phyloP scores from a whole-genome alignment of 1,284 basidiomycete genomes.

The Wolfiporia cocos region DNA sequence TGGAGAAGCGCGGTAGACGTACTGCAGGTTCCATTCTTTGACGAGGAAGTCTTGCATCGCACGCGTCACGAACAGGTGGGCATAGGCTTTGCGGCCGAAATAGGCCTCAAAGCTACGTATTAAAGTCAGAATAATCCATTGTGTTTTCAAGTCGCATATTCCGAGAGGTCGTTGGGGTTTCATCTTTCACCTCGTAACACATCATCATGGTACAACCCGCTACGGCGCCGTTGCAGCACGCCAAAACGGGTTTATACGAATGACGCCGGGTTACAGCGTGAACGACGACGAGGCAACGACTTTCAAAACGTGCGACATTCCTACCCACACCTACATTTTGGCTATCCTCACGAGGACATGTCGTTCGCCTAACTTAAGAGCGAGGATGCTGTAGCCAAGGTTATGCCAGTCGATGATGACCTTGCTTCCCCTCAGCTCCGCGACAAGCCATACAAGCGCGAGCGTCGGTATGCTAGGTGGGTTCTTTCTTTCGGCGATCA shows the following conservation, averaged over 20 bases:
- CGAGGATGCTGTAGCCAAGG: constrained; percentile 90
- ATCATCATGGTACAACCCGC: no score
- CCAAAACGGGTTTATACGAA: no score
- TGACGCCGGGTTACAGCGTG: no score
- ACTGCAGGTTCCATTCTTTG: constrained; percentile 76
- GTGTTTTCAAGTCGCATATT: no score
- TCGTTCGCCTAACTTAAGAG: constrained; percentile 64
- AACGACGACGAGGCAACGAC: no score
- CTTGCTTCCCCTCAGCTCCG: constrained; percentile 64
- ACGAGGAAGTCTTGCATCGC: constrained; percentile 78
- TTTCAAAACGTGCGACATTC: background rate
- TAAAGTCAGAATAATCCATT: no score
- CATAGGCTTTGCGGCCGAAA: constrained; percentile 79
- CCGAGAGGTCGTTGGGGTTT: no score
- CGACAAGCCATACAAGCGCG: constrained; percentile 75
- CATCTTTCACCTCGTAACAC: no score
- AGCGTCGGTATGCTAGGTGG: constrained; percentile 96
- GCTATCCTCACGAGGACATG: constrained; percentile 75
- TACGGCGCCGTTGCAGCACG: no score
- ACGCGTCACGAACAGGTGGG: constrained; percentile 91
- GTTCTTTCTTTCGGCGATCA: constrained; percentile 52
- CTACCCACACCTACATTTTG: constrained; percentile 41
- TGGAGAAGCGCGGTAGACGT: constrained; percentile 25
- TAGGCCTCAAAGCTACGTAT: constrained; percentile 80
- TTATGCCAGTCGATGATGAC: constrained; percentile 99